Conservation (phyloP, 164 flowering plant species). For the Euptelea pleiosperma region DNA sequence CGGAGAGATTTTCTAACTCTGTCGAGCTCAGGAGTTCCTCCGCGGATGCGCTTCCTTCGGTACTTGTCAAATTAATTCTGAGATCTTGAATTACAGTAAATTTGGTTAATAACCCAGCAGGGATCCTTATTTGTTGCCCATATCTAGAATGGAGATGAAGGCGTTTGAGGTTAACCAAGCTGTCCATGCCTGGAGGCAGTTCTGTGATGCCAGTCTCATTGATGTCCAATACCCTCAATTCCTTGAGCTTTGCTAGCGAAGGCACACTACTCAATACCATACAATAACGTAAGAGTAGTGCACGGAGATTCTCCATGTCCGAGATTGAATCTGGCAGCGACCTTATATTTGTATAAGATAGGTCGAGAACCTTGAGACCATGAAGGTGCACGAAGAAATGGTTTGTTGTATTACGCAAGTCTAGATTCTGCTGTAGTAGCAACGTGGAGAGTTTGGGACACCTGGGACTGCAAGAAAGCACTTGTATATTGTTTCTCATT, state of each 20-base stretch:
- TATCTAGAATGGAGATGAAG: slow-evolving; percentile 13
- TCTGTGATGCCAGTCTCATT: neutral
- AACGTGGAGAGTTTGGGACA: too few relatives aligned
- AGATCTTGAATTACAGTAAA: too few relatives aligned
- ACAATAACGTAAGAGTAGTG: slow-evolving; percentile 10
- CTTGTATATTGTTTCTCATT: neutral
- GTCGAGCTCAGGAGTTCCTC: too few relatives aligned
- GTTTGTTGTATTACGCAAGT: neutral
- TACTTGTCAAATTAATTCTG: too few relatives aligned
- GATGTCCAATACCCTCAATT: slow-evolving; percentile 17
- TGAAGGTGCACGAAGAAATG: slow-evolving; percentile 24
- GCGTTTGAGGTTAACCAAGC: slow-evolving; percentile 9
- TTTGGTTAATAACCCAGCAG: too few relatives aligned
- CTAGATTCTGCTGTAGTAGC: slow-evolving; percentile 3
- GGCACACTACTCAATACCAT: slow-evolving; percentile 13
- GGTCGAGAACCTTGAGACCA: slow-evolving; percentile 24
- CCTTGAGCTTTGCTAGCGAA: slow-evolving; percentile 14
- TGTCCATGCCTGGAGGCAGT: slow-evolving; percentile 10
- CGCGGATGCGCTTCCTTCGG: neutral
- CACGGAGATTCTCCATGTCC: slow-evolving; percentile 16
- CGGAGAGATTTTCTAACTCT: too few relatives aligned
- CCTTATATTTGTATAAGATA: slow-evolving; percentile 18
- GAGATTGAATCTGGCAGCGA: slow-evolving; percentile 24
- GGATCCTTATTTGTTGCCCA: neutral
- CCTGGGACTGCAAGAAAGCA: too few relatives aligned